phyloP scores from a whole-genome alignment of 2,329 filamentous ascomycete species.

The Colletotrichum incanum region DNA sequence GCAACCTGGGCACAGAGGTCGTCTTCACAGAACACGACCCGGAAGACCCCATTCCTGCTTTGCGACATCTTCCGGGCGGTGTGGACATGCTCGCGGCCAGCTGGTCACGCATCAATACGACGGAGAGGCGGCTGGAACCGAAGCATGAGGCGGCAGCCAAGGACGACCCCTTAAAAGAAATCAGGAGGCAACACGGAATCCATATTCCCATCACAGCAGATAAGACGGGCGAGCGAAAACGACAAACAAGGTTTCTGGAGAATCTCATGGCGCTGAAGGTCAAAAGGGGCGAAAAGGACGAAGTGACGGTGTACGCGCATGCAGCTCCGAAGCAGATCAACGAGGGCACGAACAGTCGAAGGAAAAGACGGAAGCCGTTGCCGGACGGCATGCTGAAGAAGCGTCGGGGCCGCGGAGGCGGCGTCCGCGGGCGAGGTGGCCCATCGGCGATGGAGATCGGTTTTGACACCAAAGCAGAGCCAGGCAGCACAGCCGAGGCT shows the following conservation, averaged over 20 bases:
- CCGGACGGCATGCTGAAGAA: constrained; percentile 31
- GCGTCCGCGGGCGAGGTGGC: constrained; percentile 24
- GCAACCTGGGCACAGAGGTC: constrained; percentile 87
- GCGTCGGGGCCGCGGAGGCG: constrained; percentile 35
- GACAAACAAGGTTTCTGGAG: constrained; percentile 73
- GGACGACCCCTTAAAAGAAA: constrained; percentile 56
- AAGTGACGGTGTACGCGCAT: constrained; percentile 73
- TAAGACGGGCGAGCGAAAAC: constrained; percentile 63
- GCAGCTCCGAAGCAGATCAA: constrained; percentile 54
- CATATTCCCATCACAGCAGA: constrained; percentile 63
- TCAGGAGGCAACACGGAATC: constrained; percentile 60
- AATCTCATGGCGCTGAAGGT: constrained; percentile 77
- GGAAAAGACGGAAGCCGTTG: constrained; percentile 45
- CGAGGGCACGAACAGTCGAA: constrained; percentile 33
- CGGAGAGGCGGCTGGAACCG: constrained; percentile 72
- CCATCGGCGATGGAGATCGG: constrained; percentile 1
- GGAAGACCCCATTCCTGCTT: constrained; percentile 58
- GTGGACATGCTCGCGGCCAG: constrained; percentile 83
- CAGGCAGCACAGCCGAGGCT: background rate
- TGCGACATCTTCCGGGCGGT: constrained; percentile 68
- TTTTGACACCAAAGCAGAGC: background rate
- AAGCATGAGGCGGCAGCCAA: constrained; percentile 52
- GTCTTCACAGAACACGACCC: constrained; percentile 74
- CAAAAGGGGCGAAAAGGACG: constrained; percentile 75
- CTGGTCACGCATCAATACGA: constrained; percentile 78